Percentiles rank a stretch among this genome's conserved stretches.
These are phyloP conservation scores for Platanthera zijinensis DNA, from an alignment of 106 monocot genomes.

Conservation along the genomic window DNA sequence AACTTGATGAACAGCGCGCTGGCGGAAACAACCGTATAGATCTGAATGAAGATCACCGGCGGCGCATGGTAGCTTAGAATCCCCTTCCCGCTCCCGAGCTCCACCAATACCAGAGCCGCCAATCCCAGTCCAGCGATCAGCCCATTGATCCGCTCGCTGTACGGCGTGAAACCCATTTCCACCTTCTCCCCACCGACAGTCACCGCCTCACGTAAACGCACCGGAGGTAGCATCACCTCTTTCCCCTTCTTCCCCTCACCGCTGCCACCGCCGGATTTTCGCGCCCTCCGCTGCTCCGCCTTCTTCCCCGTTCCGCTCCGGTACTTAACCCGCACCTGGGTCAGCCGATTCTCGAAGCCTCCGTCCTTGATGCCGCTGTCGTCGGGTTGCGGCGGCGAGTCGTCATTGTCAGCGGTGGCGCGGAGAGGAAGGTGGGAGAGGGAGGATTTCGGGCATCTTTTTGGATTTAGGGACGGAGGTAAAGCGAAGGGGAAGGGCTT, in stretches of 20 bases:
- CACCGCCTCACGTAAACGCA: constrained; percentile 38
- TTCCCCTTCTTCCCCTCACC: constrained; percentile 14
- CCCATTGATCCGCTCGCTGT: constrained; percentile 83
- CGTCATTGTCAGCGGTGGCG: constrained; percentile 6
- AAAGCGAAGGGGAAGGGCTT: constrained; percentile 30
- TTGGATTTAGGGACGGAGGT: background rate
- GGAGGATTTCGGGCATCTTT: background rate
- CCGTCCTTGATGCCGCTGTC: constrained; percentile 8
- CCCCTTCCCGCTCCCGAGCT: constrained; percentile 68
- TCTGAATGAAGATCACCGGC: constrained; percentile 61
- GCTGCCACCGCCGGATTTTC: constrained; percentile 19
- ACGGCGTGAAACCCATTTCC: constrained; percentile 63
- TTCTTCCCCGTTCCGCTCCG: constrained; percentile 79
- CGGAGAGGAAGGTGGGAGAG: background rate
- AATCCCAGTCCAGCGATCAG: constrained; percentile 58
- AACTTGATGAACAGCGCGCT: constrained; percentile 56
- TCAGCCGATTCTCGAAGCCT: constrained; percentile 48
- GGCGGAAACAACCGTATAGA: constrained; percentile 56
- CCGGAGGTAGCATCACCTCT: constrained; percentile 62
- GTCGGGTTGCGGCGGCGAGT: background rate
- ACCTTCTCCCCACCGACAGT: constrained; percentile 42
- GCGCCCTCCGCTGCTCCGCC: constrained; percentile 52
- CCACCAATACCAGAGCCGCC: constrained; percentile 75
- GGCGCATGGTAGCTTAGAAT: constrained; percentile 56
- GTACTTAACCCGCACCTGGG: constrained; percentile 64